Evolutionary conservation across 352 stramenopile species (phyloP).

Genomic region (Pythium volutum): DNA sequence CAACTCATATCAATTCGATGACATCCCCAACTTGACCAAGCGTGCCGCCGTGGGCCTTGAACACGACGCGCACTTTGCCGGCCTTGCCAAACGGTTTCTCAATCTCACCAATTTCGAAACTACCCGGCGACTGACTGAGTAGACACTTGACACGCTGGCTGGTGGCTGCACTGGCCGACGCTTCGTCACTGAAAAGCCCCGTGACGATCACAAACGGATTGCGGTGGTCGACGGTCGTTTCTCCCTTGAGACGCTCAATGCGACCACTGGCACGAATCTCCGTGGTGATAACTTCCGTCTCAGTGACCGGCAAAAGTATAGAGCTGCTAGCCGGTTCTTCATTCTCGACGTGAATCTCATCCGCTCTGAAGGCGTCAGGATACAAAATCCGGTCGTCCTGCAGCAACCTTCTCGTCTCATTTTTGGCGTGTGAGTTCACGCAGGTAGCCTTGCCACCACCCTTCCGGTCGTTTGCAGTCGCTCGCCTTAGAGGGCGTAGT

Average conservation of each 20-base stretch:
- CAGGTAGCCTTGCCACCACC: neutral
- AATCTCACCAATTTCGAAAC: constrained; percentile 41
- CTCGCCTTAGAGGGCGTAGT: constrained; percentile 37
- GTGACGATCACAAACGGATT: constrained; percentile 66
- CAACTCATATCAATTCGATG: constrained; percentile 26
- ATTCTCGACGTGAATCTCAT: neutral
- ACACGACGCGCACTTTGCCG: constrained; percentile 65
- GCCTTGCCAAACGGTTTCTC: constrained; percentile 78
- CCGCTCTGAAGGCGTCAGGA: constrained; percentile 31
- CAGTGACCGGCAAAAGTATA: neutral
- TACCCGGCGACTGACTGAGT: neutral
- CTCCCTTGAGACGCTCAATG: constrained; percentile 68
- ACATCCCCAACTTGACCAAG: constrained; percentile 39
- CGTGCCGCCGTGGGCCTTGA: constrained; percentile 43
- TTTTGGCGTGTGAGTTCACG: neutral
- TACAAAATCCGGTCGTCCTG: constrained; percentile 48
- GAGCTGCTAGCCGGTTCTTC: no score
- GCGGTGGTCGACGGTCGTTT: constrained; percentile 53
- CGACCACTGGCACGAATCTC: neutral
- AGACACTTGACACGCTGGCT: constrained; percentile 27
- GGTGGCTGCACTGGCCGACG: constrained; percentile 36
- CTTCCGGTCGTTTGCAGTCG: neutral
- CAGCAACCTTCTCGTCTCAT: constrained; percentile 27
- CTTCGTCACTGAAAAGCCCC: constrained; percentile 48
- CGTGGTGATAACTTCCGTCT: neutral